These are phyloP conservation scores for Coemansia sp. DNA, from an alignment of 192 early-diverging fungal genomes.

Conservation along the genomic window DNA sequence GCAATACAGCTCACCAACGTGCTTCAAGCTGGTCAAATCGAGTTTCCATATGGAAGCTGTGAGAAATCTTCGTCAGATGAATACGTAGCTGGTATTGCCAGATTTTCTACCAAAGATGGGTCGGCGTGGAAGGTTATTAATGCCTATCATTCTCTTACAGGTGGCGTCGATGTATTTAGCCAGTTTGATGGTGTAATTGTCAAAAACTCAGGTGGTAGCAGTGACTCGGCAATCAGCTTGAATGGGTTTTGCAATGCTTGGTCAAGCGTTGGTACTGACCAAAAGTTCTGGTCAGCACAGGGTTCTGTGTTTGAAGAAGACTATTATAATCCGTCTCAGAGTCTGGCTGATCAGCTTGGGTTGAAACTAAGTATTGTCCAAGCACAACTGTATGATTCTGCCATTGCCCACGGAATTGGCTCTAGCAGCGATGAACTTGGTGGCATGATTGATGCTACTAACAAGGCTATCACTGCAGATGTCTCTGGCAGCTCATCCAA, in stretches of 20 bases:
- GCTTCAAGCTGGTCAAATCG: slow-evolving; percentile 40
- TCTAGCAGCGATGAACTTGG: slow-evolving; percentile 20
- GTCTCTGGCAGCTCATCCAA: slow-evolving; percentile 9
- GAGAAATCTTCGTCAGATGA: slow-evolving; percentile 47
- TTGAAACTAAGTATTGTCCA: slow-evolving; percentile 28
- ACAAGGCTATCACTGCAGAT: slow-evolving; percentile 17
- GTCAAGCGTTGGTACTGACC: slow-evolving; percentile 7
- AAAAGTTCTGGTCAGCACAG: slow-evolving; percentile 16
- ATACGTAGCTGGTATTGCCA: slow-evolving; percentile 55
- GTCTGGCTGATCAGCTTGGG: slow-evolving; percentile 27
- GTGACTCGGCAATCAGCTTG: slow-evolving; percentile 16
- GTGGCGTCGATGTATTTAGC: slow-evolving; percentile 40
- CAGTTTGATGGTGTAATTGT: slow-evolving; percentile 18
- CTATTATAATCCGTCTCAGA: slow-evolving; percentile 14
- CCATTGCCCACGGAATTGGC: slow-evolving; percentile 42
- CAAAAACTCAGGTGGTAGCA: slow-evolving; percentile 13
- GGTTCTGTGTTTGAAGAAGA: slow-evolving; percentile 12
- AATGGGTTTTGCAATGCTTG: slow-evolving; percentile 50
- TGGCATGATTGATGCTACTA: slow-evolving; percentile 25
- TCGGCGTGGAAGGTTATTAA: slow-evolving; percentile 31
- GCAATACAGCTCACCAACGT: slow-evolving; percentile 56
- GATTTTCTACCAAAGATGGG: slow-evolving; percentile 50
- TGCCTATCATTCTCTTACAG: slow-evolving; percentile 19
- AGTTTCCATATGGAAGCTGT: slow-evolving; percentile 50
- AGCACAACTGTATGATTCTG: slow-evolving; percentile 56